phyloP scores from a whole-genome alignment of 345 rosid genomes.

The Melaleuca alternifolia region DNA sequence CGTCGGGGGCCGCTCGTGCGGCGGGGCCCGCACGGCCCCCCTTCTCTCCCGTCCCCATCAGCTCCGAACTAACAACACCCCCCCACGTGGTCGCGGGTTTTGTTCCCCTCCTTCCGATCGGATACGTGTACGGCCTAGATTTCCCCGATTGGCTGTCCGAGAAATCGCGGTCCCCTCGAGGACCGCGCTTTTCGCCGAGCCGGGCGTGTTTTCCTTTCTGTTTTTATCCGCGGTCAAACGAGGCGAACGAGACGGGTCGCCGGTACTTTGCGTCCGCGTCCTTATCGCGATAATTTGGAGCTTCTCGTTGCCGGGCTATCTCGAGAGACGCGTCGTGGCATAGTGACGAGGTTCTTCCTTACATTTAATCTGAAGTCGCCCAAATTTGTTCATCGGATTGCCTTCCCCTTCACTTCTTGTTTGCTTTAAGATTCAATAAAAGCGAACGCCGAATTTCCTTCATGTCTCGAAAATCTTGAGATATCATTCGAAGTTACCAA shows the following conservation, averaged over 20 bases:
- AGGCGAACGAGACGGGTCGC: not conserved
- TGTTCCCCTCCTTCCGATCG: too few relatives aligned
- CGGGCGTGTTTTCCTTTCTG: not conserved
- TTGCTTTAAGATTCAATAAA: not conserved
- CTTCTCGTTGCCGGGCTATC: not conserved
- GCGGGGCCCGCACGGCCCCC: not conserved
- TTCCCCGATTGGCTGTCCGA: not conserved
- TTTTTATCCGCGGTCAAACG: not conserved
- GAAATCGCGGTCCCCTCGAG: not conserved
- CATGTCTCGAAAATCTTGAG: not conserved
- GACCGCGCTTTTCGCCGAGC: not conserved
- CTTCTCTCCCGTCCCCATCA: not conserved
- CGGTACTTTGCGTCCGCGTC: not conserved
- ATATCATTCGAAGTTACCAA: not conserved
- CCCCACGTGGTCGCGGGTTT: not conserved
- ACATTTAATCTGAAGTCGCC: not conserved
- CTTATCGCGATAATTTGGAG: not conserved
- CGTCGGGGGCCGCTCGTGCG: slow-evolving; percentile 46
- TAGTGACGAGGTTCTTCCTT: not conserved
- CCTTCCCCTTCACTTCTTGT: too few relatives aligned
- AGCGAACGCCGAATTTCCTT: not conserved
- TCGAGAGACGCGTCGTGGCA: not conserved
- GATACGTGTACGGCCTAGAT: not conserved
- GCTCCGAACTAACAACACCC: not conserved
- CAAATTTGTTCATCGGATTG: not conserved